phyloP scores from a whole-genome alignment of 805 yeast genomes.

The Candida tibetensis region DNA sequence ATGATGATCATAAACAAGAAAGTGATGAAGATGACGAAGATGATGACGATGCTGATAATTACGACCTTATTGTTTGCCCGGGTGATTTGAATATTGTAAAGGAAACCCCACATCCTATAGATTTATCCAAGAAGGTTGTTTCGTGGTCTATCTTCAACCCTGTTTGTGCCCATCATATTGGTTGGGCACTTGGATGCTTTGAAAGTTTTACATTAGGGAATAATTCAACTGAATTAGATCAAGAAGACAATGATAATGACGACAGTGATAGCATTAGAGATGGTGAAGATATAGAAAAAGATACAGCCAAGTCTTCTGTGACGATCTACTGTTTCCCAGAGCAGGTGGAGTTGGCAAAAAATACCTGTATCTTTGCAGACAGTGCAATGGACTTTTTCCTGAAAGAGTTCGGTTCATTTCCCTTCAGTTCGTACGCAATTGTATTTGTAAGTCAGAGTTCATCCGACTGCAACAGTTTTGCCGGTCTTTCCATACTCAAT shows the following conservation, averaged over 20 bases:
- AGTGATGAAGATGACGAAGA: conserved; percentile 42
- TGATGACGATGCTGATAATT: conserved; percentile 44
- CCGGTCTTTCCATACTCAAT: conserved; percentile 65
- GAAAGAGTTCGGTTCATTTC: conserved; percentile 89
- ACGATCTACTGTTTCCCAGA: conserved; percentile 65
- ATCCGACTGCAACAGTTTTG: conserved; percentile 54
- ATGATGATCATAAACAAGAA: conserved; percentile 11
- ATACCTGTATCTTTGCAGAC: conserved; percentile 73
- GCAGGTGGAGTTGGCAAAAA: conserved; percentile 51
- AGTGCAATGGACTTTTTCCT: conserved; percentile 80
- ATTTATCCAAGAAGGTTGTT: conserved; percentile 69
- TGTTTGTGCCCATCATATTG: conserved; percentile 89
- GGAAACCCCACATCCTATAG: conserved; percentile 74
- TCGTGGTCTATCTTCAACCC: conserved; percentile 77
- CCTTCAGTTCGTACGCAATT: conserved; percentile 77
- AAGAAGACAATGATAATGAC: conserved; percentile 26
- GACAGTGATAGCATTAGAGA: conserved; percentile 4
- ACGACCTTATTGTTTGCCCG: conserved; percentile 62
- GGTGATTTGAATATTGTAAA: conserved; percentile 66
- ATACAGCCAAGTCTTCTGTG: conserved; percentile 34
- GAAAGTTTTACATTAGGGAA: conserved; percentile 56
- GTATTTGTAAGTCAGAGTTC: conserved; percentile 65
- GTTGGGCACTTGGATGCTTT: conserved; percentile 93
- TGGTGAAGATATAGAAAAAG: conserved; percentile 29
- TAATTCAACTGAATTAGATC: conserved; percentile 23